These are phyloP conservation scores for Coix lacrymajobi DNA, from an alignment of 176 grass and related monocot species.

Conservation along the genomic window DNA sequence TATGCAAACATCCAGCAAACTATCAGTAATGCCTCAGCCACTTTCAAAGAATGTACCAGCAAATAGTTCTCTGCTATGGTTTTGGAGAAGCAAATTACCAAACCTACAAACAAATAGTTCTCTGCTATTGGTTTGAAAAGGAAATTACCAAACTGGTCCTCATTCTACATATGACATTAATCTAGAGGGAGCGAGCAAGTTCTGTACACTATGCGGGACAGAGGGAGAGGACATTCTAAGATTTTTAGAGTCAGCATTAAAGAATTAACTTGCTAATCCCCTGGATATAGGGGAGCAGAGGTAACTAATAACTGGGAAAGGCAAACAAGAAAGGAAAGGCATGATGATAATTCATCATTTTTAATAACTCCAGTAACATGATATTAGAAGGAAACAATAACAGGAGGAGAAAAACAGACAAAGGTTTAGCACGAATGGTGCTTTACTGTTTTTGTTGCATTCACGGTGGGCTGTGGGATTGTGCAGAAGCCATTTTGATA, in stretches of 20 bases:
- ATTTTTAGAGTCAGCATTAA: neutral
- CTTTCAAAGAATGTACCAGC: neutral
- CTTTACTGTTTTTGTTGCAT: neutral
- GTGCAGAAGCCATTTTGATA: neutral
- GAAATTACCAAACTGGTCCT: neutral
- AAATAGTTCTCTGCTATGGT: neutral
- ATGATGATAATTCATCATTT: constrained; percentile 2
- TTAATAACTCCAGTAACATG: neutral
- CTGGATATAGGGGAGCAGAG: neutral
- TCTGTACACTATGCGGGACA: neutral
- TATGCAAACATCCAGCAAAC: neutral
- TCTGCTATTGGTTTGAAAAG: neutral
- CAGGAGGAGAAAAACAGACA: neutral
- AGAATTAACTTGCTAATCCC: neutral
- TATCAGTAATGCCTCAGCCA: neutral
- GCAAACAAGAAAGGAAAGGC: neutral
- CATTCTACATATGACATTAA: neutral
- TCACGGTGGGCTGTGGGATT: neutral
- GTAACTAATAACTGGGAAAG: neutral
- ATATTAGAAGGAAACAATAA: neutral
- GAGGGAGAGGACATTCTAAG: neutral
- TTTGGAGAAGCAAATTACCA: neutral
- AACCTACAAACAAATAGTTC: neutral
- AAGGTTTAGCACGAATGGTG: neutral
- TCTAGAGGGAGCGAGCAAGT: neutral